These are phyloP conservation scores for Imleria badia DNA, from an alignment of 768 basidiomycete genomes.

Conservation along the genomic window DNA sequence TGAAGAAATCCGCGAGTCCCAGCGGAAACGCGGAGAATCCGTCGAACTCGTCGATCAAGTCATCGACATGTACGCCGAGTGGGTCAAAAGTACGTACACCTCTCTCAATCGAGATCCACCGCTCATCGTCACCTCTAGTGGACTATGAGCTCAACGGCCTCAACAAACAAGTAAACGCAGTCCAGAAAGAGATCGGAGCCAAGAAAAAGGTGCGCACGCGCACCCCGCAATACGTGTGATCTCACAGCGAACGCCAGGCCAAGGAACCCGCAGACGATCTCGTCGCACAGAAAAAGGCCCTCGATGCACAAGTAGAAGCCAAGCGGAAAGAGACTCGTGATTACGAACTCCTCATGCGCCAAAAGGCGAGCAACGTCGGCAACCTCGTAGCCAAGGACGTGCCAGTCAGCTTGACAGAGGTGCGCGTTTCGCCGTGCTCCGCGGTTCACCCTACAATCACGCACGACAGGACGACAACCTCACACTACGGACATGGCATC, in stretches of 20 bases:
- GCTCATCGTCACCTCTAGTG: slow-evolving; percentile 46
- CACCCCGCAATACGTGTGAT: background rate
- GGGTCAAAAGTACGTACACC: slow-evolving; percentile 95
- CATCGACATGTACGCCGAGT: slow-evolving; percentile 86
- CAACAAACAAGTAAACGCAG: slow-evolving; percentile 79
- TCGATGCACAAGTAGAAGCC: slow-evolving; percentile 78
- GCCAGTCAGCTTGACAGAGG: slow-evolving; percentile 87
- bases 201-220: slow-evolving; percentile 80
- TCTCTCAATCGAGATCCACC: slow-evolving; percentile 19
- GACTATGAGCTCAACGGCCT: slow-evolving; percentile 80
- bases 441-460: background rate
- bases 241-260: slow-evolving; percentile 49
- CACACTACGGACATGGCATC: slow-evolving; percentile 82
- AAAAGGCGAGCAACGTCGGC: slow-evolving; percentile 79
- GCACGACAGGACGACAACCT: slow-evolving; percentile 80
- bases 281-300: slow-evolving; percentile 76
- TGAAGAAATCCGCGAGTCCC: slow-evolving; percentile 86
- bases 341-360: slow-evolving; percentile 74
- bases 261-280: slow-evolving; percentile 91
- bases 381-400: slow-evolving; percentile 90
- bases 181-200: slow-evolving; percentile 91
- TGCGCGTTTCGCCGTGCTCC: slow-evolving; percentile 24
- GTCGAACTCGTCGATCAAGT: slow-evolving; percentile 95
- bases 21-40: slow-evolving; percentile 84
- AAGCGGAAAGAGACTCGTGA: slow-evolving; percentile 78